Conservation (phyloP, 2,329 filamentous ascomycete genomes). For the Alternaria solani region DNA sequence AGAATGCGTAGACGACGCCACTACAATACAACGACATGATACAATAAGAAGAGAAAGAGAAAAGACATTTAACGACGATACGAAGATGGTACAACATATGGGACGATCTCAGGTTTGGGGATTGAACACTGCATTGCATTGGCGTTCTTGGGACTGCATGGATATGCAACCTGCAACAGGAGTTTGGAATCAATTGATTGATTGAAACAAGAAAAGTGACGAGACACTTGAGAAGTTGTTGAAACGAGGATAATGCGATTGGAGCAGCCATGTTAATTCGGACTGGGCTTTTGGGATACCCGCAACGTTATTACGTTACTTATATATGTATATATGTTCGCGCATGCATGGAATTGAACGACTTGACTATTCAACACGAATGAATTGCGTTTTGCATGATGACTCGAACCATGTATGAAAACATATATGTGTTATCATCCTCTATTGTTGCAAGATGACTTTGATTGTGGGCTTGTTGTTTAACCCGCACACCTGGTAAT, state of each 20-base stretch:
- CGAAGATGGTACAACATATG: background rate
- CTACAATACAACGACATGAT: background rate
- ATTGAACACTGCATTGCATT: constrained; percentile 7
- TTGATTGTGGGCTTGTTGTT: background rate
- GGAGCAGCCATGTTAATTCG: background rate
- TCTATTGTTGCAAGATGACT: background rate
- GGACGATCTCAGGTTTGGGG: background rate
- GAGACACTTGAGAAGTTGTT: background rate
- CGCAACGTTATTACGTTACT: constrained; percentile 8
- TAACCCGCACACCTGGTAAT: background rate
- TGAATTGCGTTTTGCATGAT: background rate
- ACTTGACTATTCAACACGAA: background rate
- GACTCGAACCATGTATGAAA: too few species aligned
- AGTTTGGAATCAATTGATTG: background rate
- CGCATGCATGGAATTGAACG: background rate
- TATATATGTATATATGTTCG: background rate
- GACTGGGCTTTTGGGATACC: constrained; percentile 9
- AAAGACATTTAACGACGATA: constrained; percentile 4
- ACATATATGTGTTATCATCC: too few species aligned
- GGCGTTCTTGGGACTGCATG: constrained; percentile 9
- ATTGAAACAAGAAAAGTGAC: background rate
- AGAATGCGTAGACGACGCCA: constrained; percentile 4
- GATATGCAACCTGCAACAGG: background rate
- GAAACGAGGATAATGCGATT: constrained; percentile 6
- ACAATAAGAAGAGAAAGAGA: background rate